Conservation (phyloP, 2,329 filamentous ascomycete genomes). For the Ophiobolus disseminans region DNA sequence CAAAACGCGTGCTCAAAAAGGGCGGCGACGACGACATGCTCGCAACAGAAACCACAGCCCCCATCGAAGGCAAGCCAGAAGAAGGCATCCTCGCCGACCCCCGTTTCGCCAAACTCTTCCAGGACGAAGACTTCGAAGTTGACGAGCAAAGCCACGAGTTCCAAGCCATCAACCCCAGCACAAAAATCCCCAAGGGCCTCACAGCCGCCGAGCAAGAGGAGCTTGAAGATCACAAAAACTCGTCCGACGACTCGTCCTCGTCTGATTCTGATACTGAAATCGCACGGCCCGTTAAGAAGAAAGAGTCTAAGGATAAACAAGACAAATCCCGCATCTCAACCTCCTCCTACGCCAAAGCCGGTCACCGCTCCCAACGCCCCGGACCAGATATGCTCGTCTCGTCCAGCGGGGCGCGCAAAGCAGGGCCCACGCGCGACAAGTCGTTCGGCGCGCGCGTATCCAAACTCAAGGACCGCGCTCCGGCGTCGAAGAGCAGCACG, state of each 20-base stretch:
- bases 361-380: conserved; percentile 54
- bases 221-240: conserved; percentile 52
- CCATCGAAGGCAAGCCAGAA: conserved; percentile 57
- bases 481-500: conserved; percentile 22
- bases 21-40: conserved; percentile 61
- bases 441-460: conserved; percentile 65
- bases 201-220: conserved; percentile 68
- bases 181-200: conserved; percentile 62
- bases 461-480: conserved; percentile 42
- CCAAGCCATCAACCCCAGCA: conserved; percentile 86
- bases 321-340: conserved; percentile 64
- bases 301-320: conserved; percentile 34
- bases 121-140: conserved; percentile 90
- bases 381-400: conserved; percentile 63
- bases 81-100: conserved; percentile 73
- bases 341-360: conserved; percentile 67
- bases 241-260: conserved; percentile 9
- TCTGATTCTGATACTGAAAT: conserved; percentile 41
- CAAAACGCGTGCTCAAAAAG: conserved; percentile 61
- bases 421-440: conserved; percentile 56
- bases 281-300: conserved; percentile 34
- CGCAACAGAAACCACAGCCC: conserved; percentile 32
- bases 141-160: conserved; percentile 91
- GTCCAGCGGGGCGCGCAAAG: conserved; percentile 51
- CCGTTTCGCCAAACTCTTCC: conserved; percentile 87